These are phyloP conservation scores for Puccinia polysora DNA, from an alignment of 1,284 basidiomycete species.

Conservation along the genomic window DNA sequence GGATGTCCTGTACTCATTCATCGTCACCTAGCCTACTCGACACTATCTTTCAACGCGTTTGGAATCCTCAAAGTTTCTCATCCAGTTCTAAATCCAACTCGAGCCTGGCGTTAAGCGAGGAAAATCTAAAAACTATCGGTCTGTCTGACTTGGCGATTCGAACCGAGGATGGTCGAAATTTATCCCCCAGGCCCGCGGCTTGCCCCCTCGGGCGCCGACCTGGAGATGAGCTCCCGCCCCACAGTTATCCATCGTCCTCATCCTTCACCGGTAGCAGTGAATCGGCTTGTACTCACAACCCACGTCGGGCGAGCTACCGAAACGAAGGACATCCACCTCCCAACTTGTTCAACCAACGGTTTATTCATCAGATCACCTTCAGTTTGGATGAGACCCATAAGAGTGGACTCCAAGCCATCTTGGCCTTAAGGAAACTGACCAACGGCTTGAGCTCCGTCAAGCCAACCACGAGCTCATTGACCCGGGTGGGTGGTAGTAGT, in stretches of 20 bases:
- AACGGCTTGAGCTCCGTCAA: conserved; percentile 9
- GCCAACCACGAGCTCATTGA: not conserved
- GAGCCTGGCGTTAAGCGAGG: conserved; percentile 3
- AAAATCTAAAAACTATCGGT: conserved; percentile 9
- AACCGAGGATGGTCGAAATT: not conserved
- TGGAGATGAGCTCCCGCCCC: too few species aligned
- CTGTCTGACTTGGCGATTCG: conserved; percentile 16
- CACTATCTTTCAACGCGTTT: conserved; percentile 17
- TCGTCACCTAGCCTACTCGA: conserved; percentile 3
- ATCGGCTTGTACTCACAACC: not conserved
- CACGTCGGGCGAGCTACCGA: not conserved
- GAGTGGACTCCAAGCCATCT: conserved; percentile 13
- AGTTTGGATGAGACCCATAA: conserved; percentile 29
- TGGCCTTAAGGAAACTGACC: conserved; percentile 4
- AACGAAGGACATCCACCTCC: not conserved
- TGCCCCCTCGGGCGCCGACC: too few species aligned
- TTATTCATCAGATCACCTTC: conserved; percentile 22
- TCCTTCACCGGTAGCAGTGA: not conserved
- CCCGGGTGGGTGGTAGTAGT: not conserved
- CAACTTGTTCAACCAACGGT: not conserved
- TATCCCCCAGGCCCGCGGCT: too few species aligned
- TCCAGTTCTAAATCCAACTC: not conserved
- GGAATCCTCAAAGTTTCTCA: conserved; percentile 1
- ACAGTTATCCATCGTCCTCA: not conserved
- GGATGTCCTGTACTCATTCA: conserved; percentile 15